Conservation (phyloP, 2,329 filamentous ascomycete species). For the Ophiostoma piceae region DNA sequence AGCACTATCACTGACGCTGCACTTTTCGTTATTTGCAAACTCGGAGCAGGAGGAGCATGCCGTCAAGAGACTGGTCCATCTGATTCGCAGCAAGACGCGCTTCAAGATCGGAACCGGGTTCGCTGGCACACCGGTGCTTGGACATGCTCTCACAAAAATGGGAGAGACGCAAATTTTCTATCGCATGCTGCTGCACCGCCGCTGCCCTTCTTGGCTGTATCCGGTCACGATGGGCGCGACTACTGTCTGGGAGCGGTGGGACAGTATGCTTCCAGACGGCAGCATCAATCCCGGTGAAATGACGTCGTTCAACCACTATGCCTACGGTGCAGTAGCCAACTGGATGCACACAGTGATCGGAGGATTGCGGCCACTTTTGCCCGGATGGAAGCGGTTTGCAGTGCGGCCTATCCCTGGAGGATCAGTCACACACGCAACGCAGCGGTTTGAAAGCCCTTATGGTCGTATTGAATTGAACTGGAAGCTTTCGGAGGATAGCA, state of each 20-base stretch:
- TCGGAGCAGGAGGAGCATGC: conserved; percentile 1
- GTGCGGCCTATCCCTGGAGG: neutral
- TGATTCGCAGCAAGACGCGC: neutral
- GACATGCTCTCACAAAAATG: neutral
- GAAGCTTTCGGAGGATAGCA: neutral
- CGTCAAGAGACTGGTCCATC: neutral
- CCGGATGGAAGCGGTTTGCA: conserved; percentile 14
- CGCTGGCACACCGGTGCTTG: neutral
- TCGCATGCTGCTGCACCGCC: conserved; percentile 29
- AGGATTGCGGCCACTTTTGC: conserved; percentile 11
- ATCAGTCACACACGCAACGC: neutral
- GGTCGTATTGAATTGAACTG: neutral
- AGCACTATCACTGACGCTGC: neutral
- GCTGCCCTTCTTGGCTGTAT: conserved; percentile 37
- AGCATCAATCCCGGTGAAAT: conserved; percentile 37
- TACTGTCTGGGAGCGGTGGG: conserved; percentile 41
- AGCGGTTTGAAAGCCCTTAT: neutral
- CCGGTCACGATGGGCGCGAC: conserved; percentile 38
- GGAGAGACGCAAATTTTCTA: neutral
- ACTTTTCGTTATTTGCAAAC: neutral
- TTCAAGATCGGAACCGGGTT: neutral
- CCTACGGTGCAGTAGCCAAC: conserved; percentile 27
- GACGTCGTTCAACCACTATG: conserved; percentile 34
- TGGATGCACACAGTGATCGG: conserved; percentile 16
- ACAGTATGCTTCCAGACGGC: conserved; percentile 37